Percentiles rank a stretch among this genome's conserved stretches.
These are phyloP conservation scores for Stemphylium beticola DNA, from an alignment of 2,329 filamentous ascomycete species.

Conservation along the genomic window DNA sequence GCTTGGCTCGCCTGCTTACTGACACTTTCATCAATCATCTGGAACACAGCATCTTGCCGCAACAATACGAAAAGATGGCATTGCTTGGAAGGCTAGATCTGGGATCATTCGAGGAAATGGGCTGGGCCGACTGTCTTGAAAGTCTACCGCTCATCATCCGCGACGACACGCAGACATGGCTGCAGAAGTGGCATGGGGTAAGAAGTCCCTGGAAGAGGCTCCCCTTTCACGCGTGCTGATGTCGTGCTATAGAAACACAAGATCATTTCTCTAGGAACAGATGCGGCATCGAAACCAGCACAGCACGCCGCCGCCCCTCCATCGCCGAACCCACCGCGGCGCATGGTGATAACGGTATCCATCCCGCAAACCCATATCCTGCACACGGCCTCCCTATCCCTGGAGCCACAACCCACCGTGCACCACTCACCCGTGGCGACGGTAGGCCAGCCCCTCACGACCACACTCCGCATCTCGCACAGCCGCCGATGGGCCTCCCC, in stretches of 20 bases:
- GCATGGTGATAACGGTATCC: slow-evolving; percentile 87
- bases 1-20: slow-evolving; percentile 59
- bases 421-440: slow-evolving; percentile 52
- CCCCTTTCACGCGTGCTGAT: slow-evolving; percentile 18
- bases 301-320: slow-evolving; percentile 25
- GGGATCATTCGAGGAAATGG: slow-evolving; percentile 58
- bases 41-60: slow-evolving; percentile 53
- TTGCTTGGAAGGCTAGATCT: slow-evolving; percentile 61
- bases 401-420: slow-evolving; percentile 50
- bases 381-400: slow-evolving; percentile 74
- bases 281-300: slow-evolving; percentile 1
- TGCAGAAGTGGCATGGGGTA: slow-evolving; percentile 65
- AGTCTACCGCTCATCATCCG: slow-evolving; percentile 55
- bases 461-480: slow-evolving; percentile 64
- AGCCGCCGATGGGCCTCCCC: slow-evolving; percentile 60
- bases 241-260: slow-evolving; percentile 28
- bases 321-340: slow-evolving; percentile 56
- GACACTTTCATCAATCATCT: slow-evolving; percentile 58
- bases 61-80: slow-evolving; percentile 61
- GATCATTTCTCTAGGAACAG: slow-evolving; percentile 28
- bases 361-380: slow-evolving; percentile 83
- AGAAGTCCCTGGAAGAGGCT: slow-evolving; percentile 10
- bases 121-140: slow-evolving; percentile 61
- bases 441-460: slow-evolving; percentile 69
- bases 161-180: slow-evolving; percentile 57